phyloP scores from a whole-genome alignment of 2,329 filamentous ascomycete species.

The Scedosporium dehoogii region DNA sequence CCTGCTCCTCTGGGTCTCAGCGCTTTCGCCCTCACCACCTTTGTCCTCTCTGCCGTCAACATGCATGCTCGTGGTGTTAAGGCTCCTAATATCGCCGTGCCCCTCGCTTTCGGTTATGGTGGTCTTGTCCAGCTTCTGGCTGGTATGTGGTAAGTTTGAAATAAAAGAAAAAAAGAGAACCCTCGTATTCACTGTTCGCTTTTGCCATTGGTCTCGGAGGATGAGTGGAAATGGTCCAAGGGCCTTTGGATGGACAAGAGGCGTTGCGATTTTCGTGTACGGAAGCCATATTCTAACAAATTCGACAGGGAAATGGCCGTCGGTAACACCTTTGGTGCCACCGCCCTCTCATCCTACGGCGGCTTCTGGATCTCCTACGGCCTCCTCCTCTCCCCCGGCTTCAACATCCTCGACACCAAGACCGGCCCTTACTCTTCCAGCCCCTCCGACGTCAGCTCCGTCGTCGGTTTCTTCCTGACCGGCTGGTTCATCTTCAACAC shows the following conservation, averaged over 20 bases:
- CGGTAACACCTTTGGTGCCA: slow-evolving; percentile 82
- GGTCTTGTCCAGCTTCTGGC: slow-evolving; percentile 70
- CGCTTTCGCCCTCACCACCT: slow-evolving; percentile 76
- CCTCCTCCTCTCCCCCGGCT: slow-evolving; percentile 60
- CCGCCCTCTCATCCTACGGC: slow-evolving; percentile 70
- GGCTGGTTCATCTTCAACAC: slow-evolving; percentile 83
- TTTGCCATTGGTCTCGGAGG: background rate
- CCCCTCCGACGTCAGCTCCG: slow-evolving; percentile 40
- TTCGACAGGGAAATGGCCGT: slow-evolving; percentile 65
- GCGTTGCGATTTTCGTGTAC: background rate
- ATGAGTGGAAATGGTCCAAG: background rate
- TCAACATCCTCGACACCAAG: slow-evolving; percentile 39
- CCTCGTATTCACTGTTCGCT: background rate
- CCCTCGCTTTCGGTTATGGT: slow-evolving; percentile 64
- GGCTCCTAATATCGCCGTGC: slow-evolving; percentile 56
- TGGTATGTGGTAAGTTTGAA: slow-evolving; percentile 67
- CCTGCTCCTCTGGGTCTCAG: slow-evolving; percentile 67
- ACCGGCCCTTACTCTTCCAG: slow-evolving; percentile 36
- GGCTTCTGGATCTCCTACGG: slow-evolving; percentile 75
- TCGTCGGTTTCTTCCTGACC: slow-evolving; percentile 64
- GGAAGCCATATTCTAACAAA: slow-evolving; percentile 5
- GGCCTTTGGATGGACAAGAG: too few relatives aligned
- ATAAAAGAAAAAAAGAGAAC: background rate
- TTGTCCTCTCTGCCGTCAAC: slow-evolving; percentile 68
- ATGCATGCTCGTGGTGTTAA: slow-evolving; percentile 51